Evolutionary conservation across 768 basidiomycete genomes (phyloP), one percentile per base, ranked within the genome.

Genomic region (Leucosporidium scottii): DNA sequence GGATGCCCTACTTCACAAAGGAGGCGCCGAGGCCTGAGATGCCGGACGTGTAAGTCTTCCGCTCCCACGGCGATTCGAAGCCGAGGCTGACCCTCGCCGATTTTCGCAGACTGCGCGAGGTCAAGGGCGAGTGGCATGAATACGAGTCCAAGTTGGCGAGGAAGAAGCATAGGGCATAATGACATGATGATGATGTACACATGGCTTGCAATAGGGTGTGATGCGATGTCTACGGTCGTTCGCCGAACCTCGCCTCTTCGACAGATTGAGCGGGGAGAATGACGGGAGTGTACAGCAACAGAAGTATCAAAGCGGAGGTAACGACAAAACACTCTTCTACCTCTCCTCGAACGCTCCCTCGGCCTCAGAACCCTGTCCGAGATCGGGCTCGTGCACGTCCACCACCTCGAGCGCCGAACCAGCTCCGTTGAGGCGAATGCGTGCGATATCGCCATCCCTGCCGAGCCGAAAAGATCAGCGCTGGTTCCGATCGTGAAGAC

Each of bases 91-190:
- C 44, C 27, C 23, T 54, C 20, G 13, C 1, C 17, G n/a, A n/a
- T 10, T n/a, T 36, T n/a, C 28, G 21, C 31, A n/a, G 93, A 61
- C 79, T 98, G 66, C 84, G 87, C 18, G 83, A 83, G 18, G 79
- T 96, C 51, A 86, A 91, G 76, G 94, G 96, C 55, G 96, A 98
- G 78, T 97, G 93, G 90, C 96, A 99, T 78, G 96, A 99, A 78
- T 82, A 93, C 70, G 93, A 97, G 78, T 90, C 91, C 18, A 99
- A 97, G 80, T 84, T 91, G 50, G 79, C 78, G 13, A 72, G 78
- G 63, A 69, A 76, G 64, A 87, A 88, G 66, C 68, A 67, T 49
- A 54, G 61, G 34, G 61, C 10, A 44, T 44, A 15, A 44, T 44
- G 39, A 44, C 10, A 44, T 44, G 15, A 44, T 44, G 39, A 44